phyloP scores from a whole-genome alignment of 768 basidiomycete genomes.

The Amanita pseudoporphyria region DNA sequence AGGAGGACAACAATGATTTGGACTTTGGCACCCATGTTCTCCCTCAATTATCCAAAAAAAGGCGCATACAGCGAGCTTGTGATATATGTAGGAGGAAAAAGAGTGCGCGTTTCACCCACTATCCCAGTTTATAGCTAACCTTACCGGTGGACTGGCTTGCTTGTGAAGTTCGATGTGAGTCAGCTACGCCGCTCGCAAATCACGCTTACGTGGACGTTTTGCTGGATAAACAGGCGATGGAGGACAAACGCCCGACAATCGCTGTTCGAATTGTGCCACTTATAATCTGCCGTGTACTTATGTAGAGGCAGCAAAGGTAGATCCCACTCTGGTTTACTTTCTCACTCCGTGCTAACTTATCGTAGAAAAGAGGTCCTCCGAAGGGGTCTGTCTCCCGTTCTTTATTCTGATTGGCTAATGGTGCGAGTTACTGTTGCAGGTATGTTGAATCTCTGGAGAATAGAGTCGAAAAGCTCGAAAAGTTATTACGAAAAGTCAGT shows the following conservation, averaged over 20 bases:
- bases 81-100: constrained; percentile 82
- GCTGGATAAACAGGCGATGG: constrained; percentile 45
- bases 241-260: constrained; percentile 54
- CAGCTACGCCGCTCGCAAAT: background rate
- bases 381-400: constrained; percentile 35
- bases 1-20: constrained; percentile 48
- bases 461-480: constrained; percentile 52
- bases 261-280: constrained; percentile 60
- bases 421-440: constrained; percentile 15
- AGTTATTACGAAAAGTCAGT: constrained; percentile 35
- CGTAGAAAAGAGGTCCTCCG: constrained; percentile 49
- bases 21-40: constrained; percentile 20
- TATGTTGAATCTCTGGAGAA: constrained; percentile 57
- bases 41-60: constrained; percentile 44
- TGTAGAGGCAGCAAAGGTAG: constrained; percentile 57
- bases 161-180: constrained; percentile 44
- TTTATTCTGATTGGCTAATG: background rate
- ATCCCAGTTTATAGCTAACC: background rate
- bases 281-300: constrained; percentile 62
- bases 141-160: background rate
- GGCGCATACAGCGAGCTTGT: constrained; percentile 70
- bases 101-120: constrained; percentile 31
- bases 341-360: background rate
- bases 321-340: constrained; percentile 15
- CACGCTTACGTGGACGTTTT: background rate